Percentiles rank a stretch among this genome's conserved stretches.
These are phyloP conservation scores for Phialemoniopsis sp. DNA, from an alignment of 2,329 filamentous ascomycete genomes.

Conservation along the genomic window DNA sequence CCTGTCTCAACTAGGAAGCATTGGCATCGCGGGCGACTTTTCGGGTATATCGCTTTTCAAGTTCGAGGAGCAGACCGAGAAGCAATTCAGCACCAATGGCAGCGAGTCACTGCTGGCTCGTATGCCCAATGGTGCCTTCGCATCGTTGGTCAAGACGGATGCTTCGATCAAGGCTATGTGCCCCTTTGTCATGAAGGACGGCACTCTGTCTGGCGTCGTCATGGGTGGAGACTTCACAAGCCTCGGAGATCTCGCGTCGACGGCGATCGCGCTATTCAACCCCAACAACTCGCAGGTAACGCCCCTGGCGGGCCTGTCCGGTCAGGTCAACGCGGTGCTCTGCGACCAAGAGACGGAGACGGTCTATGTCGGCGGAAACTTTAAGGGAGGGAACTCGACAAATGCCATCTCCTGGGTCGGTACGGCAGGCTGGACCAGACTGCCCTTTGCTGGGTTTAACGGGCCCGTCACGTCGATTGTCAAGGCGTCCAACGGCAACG, in stretches of 20 bases:
- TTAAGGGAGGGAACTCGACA: slow-evolving; percentile 73
- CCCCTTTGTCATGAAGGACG: slow-evolving; percentile 63
- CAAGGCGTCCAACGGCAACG: slow-evolving; percentile 74
- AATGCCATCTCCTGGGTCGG: slow-evolving; percentile 84
- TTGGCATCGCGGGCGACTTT: slow-evolving; percentile 86
- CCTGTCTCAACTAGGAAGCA: slow-evolving; percentile 71
- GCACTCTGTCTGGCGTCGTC: slow-evolving; percentile 68
- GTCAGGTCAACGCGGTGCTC: slow-evolving; percentile 75
- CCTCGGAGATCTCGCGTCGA: slow-evolving; percentile 70
- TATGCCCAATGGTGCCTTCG: slow-evolving; percentile 81
- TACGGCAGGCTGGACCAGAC: slow-evolving; percentile 65
- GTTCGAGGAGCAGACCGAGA: slow-evolving; percentile 74
- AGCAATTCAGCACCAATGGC: slow-evolving; percentile 65
- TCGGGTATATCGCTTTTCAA: slow-evolving; percentile 87
- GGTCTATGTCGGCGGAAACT: slow-evolving; percentile 90
- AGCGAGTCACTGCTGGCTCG: slow-evolving; percentile 76
- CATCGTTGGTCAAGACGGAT: slow-evolving; percentile 70
- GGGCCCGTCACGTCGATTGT: slow-evolving; percentile 84
- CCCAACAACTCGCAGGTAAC: slow-evolving; percentile 65
- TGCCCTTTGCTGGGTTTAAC: slow-evolving; percentile 94
- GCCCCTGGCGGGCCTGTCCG: slow-evolving; percentile 75
- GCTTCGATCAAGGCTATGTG: slow-evolving; percentile 89
- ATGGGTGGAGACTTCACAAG: slow-evolving; percentile 96
- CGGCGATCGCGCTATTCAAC: slow-evolving; percentile 78
- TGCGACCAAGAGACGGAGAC: slow-evolving; percentile 74